Evolutionary conservation across 345 rosid species (phyloP).

Genomic region (Populus alba): DNA sequence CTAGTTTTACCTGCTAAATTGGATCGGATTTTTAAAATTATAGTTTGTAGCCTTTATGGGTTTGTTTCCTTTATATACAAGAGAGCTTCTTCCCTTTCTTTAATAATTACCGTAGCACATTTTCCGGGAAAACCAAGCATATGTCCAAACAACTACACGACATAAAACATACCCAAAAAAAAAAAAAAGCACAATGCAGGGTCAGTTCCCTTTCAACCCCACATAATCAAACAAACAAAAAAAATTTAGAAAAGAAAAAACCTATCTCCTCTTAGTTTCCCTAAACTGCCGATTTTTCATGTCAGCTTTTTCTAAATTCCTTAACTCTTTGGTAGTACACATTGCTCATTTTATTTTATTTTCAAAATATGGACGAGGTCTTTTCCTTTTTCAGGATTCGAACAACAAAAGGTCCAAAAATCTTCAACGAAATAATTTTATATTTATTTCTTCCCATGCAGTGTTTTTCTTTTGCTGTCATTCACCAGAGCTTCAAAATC

Average conservation of each 20-base stretch:
- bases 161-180: slow-evolving; percentile 1
- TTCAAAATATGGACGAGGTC: too few relatives aligned
- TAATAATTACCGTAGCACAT: neutral
- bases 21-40: too few relatives aligned
- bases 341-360: neutral
- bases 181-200: neutral
- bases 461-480: neutral
- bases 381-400: neutral
- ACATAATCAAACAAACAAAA: neutral
- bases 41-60: too few relatives aligned
- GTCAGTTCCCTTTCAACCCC: slow-evolving; percentile 11
- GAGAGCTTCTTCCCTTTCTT: too few relatives aligned
- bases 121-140: slow-evolving; percentile 4
- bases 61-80: fast-evolving
- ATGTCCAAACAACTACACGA: slow-evolving; percentile 1
- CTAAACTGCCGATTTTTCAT: slow-evolving; percentile 13
- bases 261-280: neutral
- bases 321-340: neutral
- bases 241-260: neutral
- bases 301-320: slow-evolving; percentile 25
- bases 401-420: slow-evolving; percentile 20
- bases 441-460: neutral
- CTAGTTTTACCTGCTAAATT: too few relatives aligned
- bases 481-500: slow-evolving; percentile 11
- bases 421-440: neutral